A percentile compares a stretch with the other conserved stretches of the same genome.
These are phyloP conservation scores for Celoporthe dispersa DNA, from an alignment of 2,329 filamentous ascomycete genomes.

Conservation along the genomic window DNA sequence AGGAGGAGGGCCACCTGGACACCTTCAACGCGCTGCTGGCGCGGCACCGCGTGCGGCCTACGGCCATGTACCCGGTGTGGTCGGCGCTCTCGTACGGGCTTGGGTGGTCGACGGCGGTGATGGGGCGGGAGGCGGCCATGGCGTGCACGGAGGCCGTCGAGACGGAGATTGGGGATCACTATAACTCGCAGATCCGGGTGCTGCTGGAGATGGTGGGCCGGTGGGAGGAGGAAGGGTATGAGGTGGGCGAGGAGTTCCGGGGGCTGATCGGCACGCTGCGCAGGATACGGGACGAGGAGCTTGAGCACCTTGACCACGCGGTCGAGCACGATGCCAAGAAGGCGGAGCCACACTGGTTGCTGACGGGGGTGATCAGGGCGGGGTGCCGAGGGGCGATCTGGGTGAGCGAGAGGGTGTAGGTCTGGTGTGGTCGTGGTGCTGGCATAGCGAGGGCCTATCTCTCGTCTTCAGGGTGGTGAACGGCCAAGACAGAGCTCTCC, in stretches of 20 bases:
- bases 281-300: conserved; percentile 89
- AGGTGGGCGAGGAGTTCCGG: conserved; percentile 76
- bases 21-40: conserved; percentile 85
- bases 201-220: conserved; percentile 80
- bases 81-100: conserved; percentile 76
- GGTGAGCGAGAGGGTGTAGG: conserved; percentile 71
- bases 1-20: conserved; percentile 84
- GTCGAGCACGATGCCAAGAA: conserved; percentile 91
- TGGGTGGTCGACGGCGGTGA: conserved; percentile 85
- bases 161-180: conserved; percentile 95
- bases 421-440: neutral
- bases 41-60: conserved; percentile 88
- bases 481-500: neutral
- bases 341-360: conserved; percentile 84
- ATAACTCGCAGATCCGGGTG: conserved; percentile 86
- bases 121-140: conserved; percentile 96
- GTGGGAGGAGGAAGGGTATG: conserved; percentile 78
- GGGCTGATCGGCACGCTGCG: conserved; percentile 75
- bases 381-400: conserved; percentile 93
- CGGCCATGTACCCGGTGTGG: conserved; percentile 92
- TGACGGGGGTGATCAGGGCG: conserved; percentile 85
- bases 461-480: neutral
- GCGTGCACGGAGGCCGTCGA: conserved; percentile 98
- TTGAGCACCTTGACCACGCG: conserved; percentile 95
- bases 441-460: neutral